phyloP scores from a whole-genome alignment of 768 basidiomycete genomes.

The Rhizopogon vinicolor region DNA sequence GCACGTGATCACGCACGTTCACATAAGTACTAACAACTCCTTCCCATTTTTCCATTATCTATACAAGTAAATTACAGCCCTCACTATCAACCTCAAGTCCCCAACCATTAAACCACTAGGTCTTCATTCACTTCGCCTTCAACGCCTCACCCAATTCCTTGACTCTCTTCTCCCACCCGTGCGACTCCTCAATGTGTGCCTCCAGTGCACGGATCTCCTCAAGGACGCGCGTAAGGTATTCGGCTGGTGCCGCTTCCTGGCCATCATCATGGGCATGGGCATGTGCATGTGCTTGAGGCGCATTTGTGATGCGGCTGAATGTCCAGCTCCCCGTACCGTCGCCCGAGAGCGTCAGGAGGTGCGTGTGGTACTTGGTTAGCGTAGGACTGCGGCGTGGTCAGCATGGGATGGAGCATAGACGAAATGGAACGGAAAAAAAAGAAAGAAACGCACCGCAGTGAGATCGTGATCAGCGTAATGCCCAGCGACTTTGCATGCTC shows the following conservation, averaged over 20 bases:
- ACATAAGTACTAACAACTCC: no score
- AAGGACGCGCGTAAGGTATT: slow-evolving; percentile 18
- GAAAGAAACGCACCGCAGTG: slow-evolving; percentile 55
- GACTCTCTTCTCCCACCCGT: slow-evolving; percentile 22
- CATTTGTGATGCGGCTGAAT: slow-evolving; percentile 49
- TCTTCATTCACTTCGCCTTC: slow-evolving; percentile 2
- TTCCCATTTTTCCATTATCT: no score
- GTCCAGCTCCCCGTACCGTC: slow-evolving; percentile 71
- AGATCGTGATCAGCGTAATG: slow-evolving; percentile 92
- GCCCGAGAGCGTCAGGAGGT: slow-evolving; percentile 75
- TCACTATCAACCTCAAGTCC: no score
- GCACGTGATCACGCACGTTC: no score
- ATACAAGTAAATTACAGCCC: no score
- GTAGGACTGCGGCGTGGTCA: slow-evolving; percentile 59
- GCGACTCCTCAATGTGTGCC: slow-evolving; percentile 17
- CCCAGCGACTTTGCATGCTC: slow-evolving; percentile 84
- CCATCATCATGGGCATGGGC: not conserved
- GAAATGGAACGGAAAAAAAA: not conserved
- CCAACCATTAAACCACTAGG: no score
- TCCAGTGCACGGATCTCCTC: slow-evolving; percentile 24
- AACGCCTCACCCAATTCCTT: slow-evolving; percentile 19
- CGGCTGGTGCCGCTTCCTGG: not conserved
- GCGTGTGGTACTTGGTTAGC: slow-evolving; percentile 84
- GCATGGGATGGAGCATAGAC: not conserved
- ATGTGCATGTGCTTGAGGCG: not conserved